A percentile compares a stretch with the other conserved stretches of the same genome.
Conservation (phyloP, 2,329 filamentous ascomycete genomes). For the Anthostomella pinea region DNA sequence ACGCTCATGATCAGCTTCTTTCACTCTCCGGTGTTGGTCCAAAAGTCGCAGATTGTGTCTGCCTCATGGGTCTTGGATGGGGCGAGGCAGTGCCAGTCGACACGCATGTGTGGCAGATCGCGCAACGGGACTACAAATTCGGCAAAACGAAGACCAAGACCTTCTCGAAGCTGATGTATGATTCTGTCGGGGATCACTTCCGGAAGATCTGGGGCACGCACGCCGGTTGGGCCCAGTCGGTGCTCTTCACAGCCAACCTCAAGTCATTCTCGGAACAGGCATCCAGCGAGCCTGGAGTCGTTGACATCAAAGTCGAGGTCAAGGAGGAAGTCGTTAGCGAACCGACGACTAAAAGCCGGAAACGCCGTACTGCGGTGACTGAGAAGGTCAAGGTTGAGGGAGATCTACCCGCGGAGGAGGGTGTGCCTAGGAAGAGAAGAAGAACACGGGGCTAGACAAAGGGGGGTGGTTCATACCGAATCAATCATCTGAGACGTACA, state of each 20-base stretch:
- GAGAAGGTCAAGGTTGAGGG: constrained; percentile 23
- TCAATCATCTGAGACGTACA: not conserved
- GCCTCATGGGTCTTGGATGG: constrained; percentile 94
- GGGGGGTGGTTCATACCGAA: not conserved
- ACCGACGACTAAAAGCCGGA: constrained; percentile 11
- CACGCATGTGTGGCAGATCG: constrained; percentile 98
- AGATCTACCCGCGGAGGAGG: constrained; percentile 7
- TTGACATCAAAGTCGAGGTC: constrained; percentile 28
- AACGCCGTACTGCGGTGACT: constrained; percentile 17
- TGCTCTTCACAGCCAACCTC: constrained; percentile 91
- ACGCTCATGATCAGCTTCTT: constrained; percentile 78
- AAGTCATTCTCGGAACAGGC: constrained; percentile 74
- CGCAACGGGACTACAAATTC: constrained; percentile 92
- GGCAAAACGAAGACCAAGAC: constrained; percentile 79
- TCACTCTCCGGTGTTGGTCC: constrained; percentile 85
- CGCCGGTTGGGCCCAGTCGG: constrained; percentile 96
- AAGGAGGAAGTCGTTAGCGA: constrained; percentile 20
- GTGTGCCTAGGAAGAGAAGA: constrained; percentile 17
- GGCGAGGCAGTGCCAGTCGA: constrained; percentile 93
- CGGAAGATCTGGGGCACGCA: constrained; percentile 86
- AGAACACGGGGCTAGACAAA: constrained; percentile 13
- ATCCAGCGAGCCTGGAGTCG: constrained; percentile 33
- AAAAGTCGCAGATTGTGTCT: constrained; percentile 96
- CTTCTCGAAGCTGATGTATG: constrained; percentile 83
- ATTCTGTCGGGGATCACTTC: constrained; percentile 88